phyloP scores from a whole-genome alignment of 1,139 yeast genomes.

The Blastobotrys persicus region DNA sequence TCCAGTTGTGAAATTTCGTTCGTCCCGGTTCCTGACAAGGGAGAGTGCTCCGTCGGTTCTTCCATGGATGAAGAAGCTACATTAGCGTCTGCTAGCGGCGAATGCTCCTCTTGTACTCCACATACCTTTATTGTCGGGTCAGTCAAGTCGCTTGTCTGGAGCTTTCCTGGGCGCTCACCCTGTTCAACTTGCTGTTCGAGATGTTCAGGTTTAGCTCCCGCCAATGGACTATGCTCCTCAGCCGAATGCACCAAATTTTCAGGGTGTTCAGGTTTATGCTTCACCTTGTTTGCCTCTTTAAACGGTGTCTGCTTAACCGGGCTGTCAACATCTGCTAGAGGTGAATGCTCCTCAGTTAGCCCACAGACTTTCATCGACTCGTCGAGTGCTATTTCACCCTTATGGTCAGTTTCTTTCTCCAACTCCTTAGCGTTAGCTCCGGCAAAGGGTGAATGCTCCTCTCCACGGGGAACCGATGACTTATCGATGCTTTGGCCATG shows the following conservation, averaged over 20 bases:
- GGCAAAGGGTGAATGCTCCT: not conserved
- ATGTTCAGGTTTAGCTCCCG: not conserved
- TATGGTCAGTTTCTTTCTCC: not conserved
- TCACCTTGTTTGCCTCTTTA: not conserved
- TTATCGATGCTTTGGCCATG: too few species aligned
- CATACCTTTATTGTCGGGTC: not conserved
- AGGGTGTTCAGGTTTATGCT: not conserved
- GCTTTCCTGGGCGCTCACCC: not conserved
- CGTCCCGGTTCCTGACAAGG: not conserved
- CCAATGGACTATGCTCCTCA: constrained; percentile 4
- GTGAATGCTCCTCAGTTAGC: not conserved
- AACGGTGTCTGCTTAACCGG: not conserved
- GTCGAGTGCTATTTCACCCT: not conserved
- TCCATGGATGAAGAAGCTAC: not conserved
- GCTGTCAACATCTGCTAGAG: not conserved
- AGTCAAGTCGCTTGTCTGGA: not conserved
- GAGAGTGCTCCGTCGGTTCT: not conserved
- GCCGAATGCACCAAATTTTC: not conserved
- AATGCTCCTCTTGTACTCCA: not conserved
- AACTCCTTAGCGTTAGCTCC: not conserved
- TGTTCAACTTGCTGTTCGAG: not conserved
- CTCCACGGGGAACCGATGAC: not conserved
- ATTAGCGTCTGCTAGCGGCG: not conserved
- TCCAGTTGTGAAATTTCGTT: not conserved
- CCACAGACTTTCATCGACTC: not conserved